Evolutionary conservation across 139 green algal genomes (phyloP), one percentile per base, ranked within the genome.

Genomic region (Tetraselmis striata): DNA sequence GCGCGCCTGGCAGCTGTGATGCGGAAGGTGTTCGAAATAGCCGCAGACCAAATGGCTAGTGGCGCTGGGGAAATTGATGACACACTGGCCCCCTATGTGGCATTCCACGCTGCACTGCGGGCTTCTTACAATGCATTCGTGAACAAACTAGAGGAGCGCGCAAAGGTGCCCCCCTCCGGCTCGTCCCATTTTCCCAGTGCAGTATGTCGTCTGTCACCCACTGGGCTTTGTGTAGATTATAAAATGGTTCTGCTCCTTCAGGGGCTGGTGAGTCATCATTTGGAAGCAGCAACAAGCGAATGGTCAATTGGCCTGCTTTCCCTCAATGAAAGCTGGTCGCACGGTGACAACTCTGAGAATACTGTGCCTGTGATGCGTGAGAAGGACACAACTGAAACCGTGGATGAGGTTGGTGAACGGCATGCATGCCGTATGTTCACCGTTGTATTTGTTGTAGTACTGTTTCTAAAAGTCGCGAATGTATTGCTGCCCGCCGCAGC

Each of bases 91-190:
- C 88, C 91, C 0, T 95, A 95, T 32, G 84, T 92, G 74, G 87
- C 93, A 0, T 98, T 96, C 87, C 89, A 95, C 78, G 91, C 91
- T 1, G 87, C 88, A 23, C 90, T 97, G 74, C 91, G 90, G 27
- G 84, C 83, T 31, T 86, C 93, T 1, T 93, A 95, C 88, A 85
- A 92, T 29, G 76, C 31, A 28, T 96, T 96, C 83, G 87, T 97
- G 29, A 76, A 27, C 30, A 78, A 83, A 22, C 88, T 96, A 28
- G 92, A 96, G 82, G 87, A 90, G 25, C 31, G n/a, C 28, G n/a
- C 76, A 5, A 67, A 67, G 45, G 45, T 67, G 18, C 18, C n/a
- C n/a, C n/a, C n/a, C n/a, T n/a, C n/a, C n/a, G n/a, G n/a, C n/a
- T n/a, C n/a, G n/a, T 77, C 22, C 11, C 25, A 18, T 26, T 23